Evolutionary conservation across 2,329 filamentous ascomycete genomes (phyloP), one percentile per base, ranked within the genome.

Genomic region (Immersiporthe knoxdaviesiana): DNA sequence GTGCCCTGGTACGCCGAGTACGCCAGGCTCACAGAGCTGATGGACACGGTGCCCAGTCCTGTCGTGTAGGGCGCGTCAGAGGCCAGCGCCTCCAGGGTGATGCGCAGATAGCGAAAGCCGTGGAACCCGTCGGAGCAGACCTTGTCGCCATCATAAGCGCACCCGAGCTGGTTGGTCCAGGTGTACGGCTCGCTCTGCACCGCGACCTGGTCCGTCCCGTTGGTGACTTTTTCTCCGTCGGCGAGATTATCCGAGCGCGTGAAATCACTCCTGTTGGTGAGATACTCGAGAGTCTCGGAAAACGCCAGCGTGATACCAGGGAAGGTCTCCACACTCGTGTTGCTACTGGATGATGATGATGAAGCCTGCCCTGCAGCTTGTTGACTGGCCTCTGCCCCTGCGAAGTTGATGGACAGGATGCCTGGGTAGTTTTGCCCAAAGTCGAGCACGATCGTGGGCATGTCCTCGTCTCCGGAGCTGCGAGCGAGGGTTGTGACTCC

Each of bases 91-190:
- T 83, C 81, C 3, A 87, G 76, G 59, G 79, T 80, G 37, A 86
- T 81, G 65, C 80, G 84, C 52, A 87, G 72, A 69, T 86, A 87
- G 50, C 84, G 81, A 72, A 86, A 87, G 6, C 84, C 84, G 66
- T 87, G 85, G 6, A 87, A 75, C 2, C 84, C 85, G 68, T 87
- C 84, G 0, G 82, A 77, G 72, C 84, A 86, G 16, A 87, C 83
- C 68, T 84, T 75, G 7, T 69, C 76, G 24, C 74, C 78, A 59
- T 80, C 24, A 32, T 69, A 74, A 54, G 81, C 75, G 68, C 84
- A 86, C 14, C 83, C 83, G 65, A 81, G 78, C 47, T 77, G 74
- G 67, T 84, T 76, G 12, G 76, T 79, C 84, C 84, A 87, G 1
- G 78, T 81, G 67, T 82, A 85, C 4, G 78, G 74, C 3, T 77